A percentile compares a stretch with the other conserved stretches of the same genome.
phyloP scores from a whole-genome alignment of 2,329 filamentous ascomycete species.

The Aspergillus glaucus region DNA sequence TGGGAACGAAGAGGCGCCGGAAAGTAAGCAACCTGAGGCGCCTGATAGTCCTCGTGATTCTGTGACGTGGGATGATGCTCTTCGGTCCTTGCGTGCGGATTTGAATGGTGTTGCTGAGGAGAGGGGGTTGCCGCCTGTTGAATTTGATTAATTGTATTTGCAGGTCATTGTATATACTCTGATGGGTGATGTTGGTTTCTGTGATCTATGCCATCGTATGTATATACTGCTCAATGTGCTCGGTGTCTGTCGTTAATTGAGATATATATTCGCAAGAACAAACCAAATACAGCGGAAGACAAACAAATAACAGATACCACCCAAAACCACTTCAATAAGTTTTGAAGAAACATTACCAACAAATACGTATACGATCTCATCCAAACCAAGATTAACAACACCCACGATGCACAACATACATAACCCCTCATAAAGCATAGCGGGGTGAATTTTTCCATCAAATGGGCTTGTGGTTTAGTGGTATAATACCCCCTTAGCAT shows the following conservation, averaged over 20 bases:
- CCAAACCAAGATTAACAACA: no score
- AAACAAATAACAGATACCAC: no score
- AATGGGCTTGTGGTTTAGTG: conserved; percentile 38
- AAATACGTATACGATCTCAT: no score
- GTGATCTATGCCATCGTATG: no score
- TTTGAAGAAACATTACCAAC: no score
- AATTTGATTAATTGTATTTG: conserved; percentile 27
- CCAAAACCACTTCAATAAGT: no score
- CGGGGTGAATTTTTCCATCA: neutral
- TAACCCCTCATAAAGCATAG: neutral
- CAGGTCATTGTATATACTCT: conserved; percentile 1
- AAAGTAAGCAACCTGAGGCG: neutral
- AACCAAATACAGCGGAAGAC: neutral
- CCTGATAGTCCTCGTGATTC: conserved; percentile 12
- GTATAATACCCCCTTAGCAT: conserved; percentile 45
- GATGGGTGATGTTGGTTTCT: no score
- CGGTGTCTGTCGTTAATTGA: neutral
- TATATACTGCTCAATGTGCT: no score
- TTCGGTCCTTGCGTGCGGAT: conserved; percentile 35
- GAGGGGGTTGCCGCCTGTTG: conserved; percentile 42
- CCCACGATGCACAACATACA: neutral
- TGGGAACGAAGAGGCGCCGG: conserved; percentile 27
- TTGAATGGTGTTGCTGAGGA: conserved; percentile 39
- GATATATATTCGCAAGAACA: neutral
- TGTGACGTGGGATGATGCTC: conserved; percentile 29